Conservation (phyloP, 2,329 filamentous ascomycete genomes). For the Ceratocystis eucalypticola region DNA sequence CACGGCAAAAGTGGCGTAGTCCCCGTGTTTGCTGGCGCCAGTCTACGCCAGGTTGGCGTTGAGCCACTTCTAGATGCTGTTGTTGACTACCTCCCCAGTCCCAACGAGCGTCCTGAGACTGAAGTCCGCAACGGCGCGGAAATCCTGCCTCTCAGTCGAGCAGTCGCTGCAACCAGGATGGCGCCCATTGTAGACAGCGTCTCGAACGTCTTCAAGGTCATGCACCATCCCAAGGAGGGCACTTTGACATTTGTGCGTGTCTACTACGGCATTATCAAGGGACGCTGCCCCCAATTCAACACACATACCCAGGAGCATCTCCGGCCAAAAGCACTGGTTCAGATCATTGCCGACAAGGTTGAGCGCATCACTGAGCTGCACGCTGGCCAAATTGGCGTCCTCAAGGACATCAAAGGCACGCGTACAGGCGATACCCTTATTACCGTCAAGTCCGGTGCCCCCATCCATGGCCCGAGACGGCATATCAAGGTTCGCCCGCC, state of each 20-base stretch:
- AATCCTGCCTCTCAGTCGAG: conserved; percentile 26
- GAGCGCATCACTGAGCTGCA: conserved; percentile 69
- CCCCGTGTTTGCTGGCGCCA: conserved; percentile 81
- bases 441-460: conserved; percentile 48
- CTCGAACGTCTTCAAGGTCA: conserved; percentile 83
- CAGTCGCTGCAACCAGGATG: conserved; percentile 29
- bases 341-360: conserved; percentile 80
- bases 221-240: conserved; percentile 72
- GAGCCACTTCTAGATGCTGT: conserved; percentile 83
- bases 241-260: conserved; percentile 85
- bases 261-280: conserved; percentile 68
- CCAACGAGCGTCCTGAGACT: conserved; percentile 64
- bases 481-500: conserved; percentile 76
- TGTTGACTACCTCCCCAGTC: conserved; percentile 73
- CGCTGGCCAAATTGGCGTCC: conserved; percentile 85
- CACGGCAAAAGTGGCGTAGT: conserved; percentile 58
- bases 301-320: conserved; percentile 71
- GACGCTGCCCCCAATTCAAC: conserved; percentile 69
- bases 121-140: conserved; percentile 58
- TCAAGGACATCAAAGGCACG: conserved; percentile 79
- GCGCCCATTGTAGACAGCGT: conserved; percentile 29
- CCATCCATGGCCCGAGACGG: conserved; percentile 54
- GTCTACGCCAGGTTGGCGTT: conserved; percentile 86
- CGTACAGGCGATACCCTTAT: conserved; percentile 88
- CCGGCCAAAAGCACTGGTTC: conserved; percentile 64